Evolutionary conservation across 108 stramenopile genomes (phyloP).

Genomic region (Fragilariopsis cylindrus): DNA sequence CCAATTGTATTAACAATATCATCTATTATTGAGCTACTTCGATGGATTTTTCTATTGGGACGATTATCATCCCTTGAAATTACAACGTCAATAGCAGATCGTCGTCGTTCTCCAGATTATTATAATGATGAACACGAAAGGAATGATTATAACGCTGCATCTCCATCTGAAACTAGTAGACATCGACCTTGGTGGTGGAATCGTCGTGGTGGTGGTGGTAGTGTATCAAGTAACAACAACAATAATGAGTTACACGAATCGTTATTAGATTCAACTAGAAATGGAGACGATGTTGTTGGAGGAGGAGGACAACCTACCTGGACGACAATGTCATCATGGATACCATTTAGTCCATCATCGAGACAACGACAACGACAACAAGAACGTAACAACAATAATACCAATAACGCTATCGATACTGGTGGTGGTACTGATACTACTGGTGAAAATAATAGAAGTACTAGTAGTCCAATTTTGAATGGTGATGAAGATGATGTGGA

Average conservation of each 20-base stretch:
- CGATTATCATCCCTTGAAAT: background rate
- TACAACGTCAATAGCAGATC: background rate
- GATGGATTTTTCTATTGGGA: conserved; percentile 9
- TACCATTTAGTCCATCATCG: background rate
- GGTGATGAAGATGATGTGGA: conserved; percentile 52
- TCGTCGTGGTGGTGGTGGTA: conserved; percentile 1
- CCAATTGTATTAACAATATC: background rate
- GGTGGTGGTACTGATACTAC: conserved; percentile 2
- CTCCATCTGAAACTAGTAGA: background rate
- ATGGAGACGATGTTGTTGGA: too few species aligned
- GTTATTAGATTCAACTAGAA: background rate
- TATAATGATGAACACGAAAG: background rate
- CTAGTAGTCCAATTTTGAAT: conserved; percentile 28
- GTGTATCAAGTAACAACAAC: background rate
- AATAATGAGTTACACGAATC: background rate
- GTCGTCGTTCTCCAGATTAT: background rate
- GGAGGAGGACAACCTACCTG: conserved; percentile 5
- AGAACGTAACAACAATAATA: background rate
- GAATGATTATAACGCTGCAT: background rate
- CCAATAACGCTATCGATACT: background rate
- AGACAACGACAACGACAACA: background rate
- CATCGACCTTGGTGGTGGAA: conserved; percentile 20
- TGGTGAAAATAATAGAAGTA: background rate
- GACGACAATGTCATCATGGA: conserved; percentile 13
- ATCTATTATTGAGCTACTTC: background rate